A percentile compares a stretch with the other conserved stretches of the same genome.
These are phyloP conservation scores for Agarophyton chilense DNA, from an alignment of 23 red algal species.

Conservation along the genomic window DNA sequence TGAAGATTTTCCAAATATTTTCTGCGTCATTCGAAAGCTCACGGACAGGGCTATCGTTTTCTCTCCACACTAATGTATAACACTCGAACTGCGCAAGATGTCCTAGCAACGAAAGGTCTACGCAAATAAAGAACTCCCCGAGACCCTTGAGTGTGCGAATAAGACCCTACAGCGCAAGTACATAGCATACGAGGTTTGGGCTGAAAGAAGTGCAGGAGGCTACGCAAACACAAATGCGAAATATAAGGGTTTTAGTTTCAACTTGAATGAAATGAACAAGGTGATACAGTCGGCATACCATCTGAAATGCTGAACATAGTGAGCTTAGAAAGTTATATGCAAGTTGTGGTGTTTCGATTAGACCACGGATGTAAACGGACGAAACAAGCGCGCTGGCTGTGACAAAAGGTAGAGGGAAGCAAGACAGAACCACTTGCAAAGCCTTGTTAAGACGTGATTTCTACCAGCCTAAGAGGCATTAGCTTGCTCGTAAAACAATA, in stretches of 20 bases:
- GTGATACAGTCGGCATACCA: background rate
- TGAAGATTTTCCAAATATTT: too few relatives aligned
- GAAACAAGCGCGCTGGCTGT: background rate
- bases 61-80: too few relatives aligned
- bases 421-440: conserved; percentile 1
- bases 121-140: too few relatives aligned
- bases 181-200: background rate
- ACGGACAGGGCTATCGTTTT: too few relatives aligned
- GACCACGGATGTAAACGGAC: background rate
- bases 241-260: conserved; percentile 25
- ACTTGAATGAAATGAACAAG: conserved; percentile 19
- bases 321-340: conserved; percentile 28
- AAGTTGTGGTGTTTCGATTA: background rate
- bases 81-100: too few relatives aligned
- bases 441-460: background rate
- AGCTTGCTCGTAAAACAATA: conserved; percentile 87
- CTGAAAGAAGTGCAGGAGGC: background rate
- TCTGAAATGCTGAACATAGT: conserved; percentile 18
- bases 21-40: too few relatives aligned
- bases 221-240: background rate
- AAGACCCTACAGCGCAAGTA: background rate
- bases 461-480: background rate
- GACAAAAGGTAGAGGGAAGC: background rate
- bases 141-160: too few relatives aligned
- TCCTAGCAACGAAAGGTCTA: too few relatives aligned